phyloP scores from a whole-genome alignment of 768 basidiomycete genomes.

The Termitomyces titanicus region DNA sequence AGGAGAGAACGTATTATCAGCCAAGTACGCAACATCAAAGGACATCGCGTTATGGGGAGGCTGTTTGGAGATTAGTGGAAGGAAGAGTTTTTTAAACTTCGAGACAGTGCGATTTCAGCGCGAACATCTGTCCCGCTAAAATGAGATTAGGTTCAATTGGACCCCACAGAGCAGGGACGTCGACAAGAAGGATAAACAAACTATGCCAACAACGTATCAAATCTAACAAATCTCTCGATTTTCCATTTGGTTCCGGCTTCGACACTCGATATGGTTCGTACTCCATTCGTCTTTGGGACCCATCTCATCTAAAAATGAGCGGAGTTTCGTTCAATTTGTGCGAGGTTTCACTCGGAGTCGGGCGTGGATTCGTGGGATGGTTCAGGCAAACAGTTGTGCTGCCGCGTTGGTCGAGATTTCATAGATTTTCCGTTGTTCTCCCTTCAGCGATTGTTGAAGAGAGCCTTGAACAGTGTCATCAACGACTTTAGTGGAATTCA shows the following conservation, averaged over 20 bases:
- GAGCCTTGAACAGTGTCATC: neutral
- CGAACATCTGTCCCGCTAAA: neutral
- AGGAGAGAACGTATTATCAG: neutral
- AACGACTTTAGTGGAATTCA: neutral
- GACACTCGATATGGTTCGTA: slow-evolving; percentile 11
- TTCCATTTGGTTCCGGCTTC: slow-evolving; percentile 2
- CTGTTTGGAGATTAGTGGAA: neutral
- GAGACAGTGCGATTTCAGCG: slow-evolving; percentile 4
- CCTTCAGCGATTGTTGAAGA: neutral
- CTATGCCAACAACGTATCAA: neutral
- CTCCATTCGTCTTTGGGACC: neutral
- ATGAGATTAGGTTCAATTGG: slow-evolving; percentile 12
- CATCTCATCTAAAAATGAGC: slow-evolving; percentile 10
- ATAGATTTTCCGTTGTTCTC: neutral
- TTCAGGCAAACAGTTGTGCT: neutral
- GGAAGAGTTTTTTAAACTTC: neutral
- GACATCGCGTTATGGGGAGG: neutral
- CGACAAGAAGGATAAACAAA: slow-evolving; percentile 3
- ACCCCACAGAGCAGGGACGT: slow-evolving; percentile 4
- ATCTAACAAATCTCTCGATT: slow-evolving; percentile 6
- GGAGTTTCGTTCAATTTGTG: neutral
- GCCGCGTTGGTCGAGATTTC: neutral
- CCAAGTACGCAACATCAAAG: neutral
- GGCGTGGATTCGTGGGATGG: slow-evolving; percentile 1
- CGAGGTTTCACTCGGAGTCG: slow-evolving; percentile 1